Evolutionary conservation across 1,139 yeast genomes (phyloP).

Genomic region (Saccharomyces hybrid): DNA sequence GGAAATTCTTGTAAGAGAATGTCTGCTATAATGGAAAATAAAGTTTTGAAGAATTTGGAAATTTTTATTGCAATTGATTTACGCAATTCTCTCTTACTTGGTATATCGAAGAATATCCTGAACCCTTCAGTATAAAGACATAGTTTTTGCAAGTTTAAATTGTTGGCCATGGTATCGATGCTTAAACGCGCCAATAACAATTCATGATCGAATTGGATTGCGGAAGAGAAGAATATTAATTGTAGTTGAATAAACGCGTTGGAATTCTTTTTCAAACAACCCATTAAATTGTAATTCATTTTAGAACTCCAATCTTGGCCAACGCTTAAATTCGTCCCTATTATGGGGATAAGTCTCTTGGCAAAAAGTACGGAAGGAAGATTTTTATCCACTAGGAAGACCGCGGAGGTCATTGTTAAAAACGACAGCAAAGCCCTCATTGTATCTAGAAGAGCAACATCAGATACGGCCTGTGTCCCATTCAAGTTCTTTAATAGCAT

Average conservation of each 20-base stretch:
- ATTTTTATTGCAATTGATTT: conserved; percentile 16
- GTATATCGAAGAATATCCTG: conserved; percentile 22
- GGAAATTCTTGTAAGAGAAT: conserved; percentile 19
- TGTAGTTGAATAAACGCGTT: conserved; percentile 16
- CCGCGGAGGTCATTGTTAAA: conserved; percentile 23
- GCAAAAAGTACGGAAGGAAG: conserved; percentile 23
- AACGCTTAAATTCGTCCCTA: conserved; percentile 18
- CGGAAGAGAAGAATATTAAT: conserved; percentile 24
- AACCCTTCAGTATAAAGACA: conserved; percentile 27
- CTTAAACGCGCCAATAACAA: conserved; percentile 15
- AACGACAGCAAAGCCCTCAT: conserved; percentile 20
- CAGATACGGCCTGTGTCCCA: conserved; percentile 22
- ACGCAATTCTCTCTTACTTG: conserved; percentile 14
- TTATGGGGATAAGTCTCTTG: conserved; percentile 20
- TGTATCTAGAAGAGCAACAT: conserved; percentile 23
- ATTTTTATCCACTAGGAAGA: conserved; percentile 17
- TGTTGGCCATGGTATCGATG: conserved; percentile 10
- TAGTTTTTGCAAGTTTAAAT: conserved; percentile 15
- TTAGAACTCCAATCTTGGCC: conserved; percentile 19
- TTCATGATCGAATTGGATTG: conserved; percentile 21
- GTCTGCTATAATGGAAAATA: conserved; percentile 22
- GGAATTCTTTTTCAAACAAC: conserved; percentile 15
- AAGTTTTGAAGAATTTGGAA: conserved; percentile 19
- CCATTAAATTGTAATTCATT: conserved; percentile 11
- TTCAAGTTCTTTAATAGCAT: conserved; percentile 24